These are phyloP conservation scores for Aspergillus asperescens DNA, from an alignment of 495 filamentous ascomycete genomes.

Conservation along the genomic window DNA sequence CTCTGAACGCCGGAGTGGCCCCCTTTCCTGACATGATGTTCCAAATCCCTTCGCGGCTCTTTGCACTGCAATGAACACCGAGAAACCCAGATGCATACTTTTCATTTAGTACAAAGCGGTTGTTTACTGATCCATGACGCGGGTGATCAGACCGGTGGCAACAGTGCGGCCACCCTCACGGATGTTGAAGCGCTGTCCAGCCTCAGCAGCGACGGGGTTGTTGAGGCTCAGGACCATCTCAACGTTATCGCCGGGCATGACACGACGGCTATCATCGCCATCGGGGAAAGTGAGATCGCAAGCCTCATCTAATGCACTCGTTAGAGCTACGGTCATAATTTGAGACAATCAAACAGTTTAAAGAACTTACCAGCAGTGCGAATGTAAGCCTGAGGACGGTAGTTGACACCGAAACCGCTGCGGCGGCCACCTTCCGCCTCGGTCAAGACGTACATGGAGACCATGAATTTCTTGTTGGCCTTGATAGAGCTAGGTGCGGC, in stretches of 20 bases:
- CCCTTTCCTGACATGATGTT: slow-evolving; percentile 19
- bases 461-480: slow-evolving; percentile 82
- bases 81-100: slow-evolving; percentile 23
- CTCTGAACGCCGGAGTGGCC: slow-evolving; percentile 37
- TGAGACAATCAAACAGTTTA: background rate
- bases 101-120: slow-evolving; percentile 35
- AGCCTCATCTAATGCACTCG: slow-evolving; percentile 58
- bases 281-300: slow-evolving; percentile 76
- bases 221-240: slow-evolving; percentile 85
- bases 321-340: background rate
- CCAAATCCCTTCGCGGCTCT: slow-evolving; percentile 35
- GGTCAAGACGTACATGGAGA: slow-evolving; percentile 91
- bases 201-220: slow-evolving; percentile 77
- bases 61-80: slow-evolving; percentile 36
- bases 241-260: slow-evolving; percentile 97
- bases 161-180: slow-evolving; percentile 93
- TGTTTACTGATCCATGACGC: slow-evolving; percentile 52
- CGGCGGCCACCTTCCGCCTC: slow-evolving; percentile 98
- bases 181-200: slow-evolving; percentile 90
- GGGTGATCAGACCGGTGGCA: slow-evolving; percentile 85
- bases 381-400: slow-evolving; percentile 91
- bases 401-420: slow-evolving; percentile 88
- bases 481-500: slow-evolving; percentile 70
- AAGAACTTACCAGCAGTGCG: slow-evolving; percentile 69
- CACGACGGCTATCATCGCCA: slow-evolving; percentile 66